phyloP scores from a whole-genome alignment of 495 filamentous ascomycete species.

The Arthonia radiata region DNA sequence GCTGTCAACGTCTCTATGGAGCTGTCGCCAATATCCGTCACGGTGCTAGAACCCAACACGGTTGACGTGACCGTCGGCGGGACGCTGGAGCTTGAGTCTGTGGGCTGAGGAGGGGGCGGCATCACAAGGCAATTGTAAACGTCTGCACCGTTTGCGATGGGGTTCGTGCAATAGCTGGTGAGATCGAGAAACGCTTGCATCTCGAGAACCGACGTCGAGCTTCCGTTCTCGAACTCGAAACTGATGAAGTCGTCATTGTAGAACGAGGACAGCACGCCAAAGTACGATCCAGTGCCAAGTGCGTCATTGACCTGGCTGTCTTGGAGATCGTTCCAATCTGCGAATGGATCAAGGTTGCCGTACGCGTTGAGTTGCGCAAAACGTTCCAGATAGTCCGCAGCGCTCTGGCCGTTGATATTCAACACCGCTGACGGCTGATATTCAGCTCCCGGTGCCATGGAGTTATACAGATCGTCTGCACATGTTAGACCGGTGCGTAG shows the following conservation, averaged over 20 bases:
- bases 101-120: no score
- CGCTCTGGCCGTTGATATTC: constrained; percentile 20
- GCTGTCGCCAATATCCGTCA: no score
- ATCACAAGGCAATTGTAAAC: constrained; percentile 26
- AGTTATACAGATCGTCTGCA: no score
- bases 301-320: constrained; percentile 18
- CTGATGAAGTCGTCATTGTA: constrained; percentile 22
- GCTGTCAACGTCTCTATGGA: no score
- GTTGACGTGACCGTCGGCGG: no score
- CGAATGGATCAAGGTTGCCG: constrained; percentile 21
- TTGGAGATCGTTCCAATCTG: constrained; percentile 28
- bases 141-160: constrained; percentile 22
- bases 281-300: constrained; percentile 12
- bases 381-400: constrained; percentile 15
- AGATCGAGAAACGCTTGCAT: constrained; percentile 15
- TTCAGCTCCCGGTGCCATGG: no score
- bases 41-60: no score
- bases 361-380: constrained; percentile 17
- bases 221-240: constrained; percentile 18
- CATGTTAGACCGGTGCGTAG: no score
- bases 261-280: constrained; percentile 17
- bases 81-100: no score
- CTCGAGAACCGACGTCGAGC: constrained; percentile 10
- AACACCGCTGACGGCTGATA: constrained; percentile 19
- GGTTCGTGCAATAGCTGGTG: constrained; percentile 14